Evolutionary conservation across 192 early-diverging fungal genomes (phyloP).

Genomic region (Coemansia sp.): DNA sequence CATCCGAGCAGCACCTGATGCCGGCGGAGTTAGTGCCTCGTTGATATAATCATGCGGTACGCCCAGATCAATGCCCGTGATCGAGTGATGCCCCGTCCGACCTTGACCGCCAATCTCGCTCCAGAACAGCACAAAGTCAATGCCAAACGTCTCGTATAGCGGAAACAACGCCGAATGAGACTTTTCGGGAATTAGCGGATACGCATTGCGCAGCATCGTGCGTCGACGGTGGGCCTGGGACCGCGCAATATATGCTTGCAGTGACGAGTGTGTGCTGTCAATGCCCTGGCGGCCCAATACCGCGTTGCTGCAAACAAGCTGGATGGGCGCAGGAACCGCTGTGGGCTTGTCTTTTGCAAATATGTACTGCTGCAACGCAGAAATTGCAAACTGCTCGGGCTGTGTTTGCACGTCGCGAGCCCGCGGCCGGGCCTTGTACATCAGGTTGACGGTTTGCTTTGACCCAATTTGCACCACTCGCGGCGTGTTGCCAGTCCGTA

Average conservation of each 20-base stretch:
- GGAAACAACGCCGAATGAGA: conserved; percentile 71
- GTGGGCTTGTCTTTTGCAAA: conserved; percentile 38
- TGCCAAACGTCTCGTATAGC: conserved; percentile 80
- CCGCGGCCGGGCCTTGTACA: conserved; percentile 30
- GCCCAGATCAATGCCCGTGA: conserved; percentile 87
- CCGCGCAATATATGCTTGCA: conserved; percentile 66
- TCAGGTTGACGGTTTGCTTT: conserved; percentile 37
- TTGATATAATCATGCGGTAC: conserved; percentile 72
- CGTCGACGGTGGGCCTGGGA: conserved; percentile 77
- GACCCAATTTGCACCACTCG: conserved; percentile 19
- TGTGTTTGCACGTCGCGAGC: background rate
- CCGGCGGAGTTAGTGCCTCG: conserved; percentile 47
- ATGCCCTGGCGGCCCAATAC: conserved; percentile 57
- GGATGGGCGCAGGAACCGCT: conserved; percentile 19
- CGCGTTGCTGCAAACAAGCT: conserved; percentile 38
- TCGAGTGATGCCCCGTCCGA: conserved; percentile 80
- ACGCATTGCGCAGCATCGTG: conserved; percentile 61
- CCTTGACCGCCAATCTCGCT: conserved; percentile 19
- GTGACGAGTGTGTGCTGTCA: conserved; percentile 59
- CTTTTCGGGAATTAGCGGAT: conserved; percentile 62
- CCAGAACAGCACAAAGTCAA: conserved; percentile 89
- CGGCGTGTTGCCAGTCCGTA: background rate
- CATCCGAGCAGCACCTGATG: conserved; percentile 49
- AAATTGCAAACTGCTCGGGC: conserved; percentile 55
- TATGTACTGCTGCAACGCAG: conserved; percentile 47